phyloP scores from a whole-genome alignment of 75 land plant genomes.

The Pinus tabuliformis region DNA sequence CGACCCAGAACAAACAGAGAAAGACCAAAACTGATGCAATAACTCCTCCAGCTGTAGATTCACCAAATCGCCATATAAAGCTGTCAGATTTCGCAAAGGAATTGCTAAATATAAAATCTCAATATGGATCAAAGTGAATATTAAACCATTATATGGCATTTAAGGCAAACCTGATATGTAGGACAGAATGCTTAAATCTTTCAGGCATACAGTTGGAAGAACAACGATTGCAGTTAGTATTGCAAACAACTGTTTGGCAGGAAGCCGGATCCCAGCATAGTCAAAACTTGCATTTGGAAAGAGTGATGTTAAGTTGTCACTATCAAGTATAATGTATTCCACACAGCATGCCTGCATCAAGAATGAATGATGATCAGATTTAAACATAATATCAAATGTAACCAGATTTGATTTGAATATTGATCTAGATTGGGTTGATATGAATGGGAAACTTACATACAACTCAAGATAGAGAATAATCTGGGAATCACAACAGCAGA shows the following conservation, averaged over 20 bases:
- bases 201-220: slow-evolving; percentile 79
- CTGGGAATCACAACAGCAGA: slow-evolving; percentile 40
- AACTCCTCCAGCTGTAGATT: slow-evolving; percentile 77
- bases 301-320: slow-evolving; percentile 68
- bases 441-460: slow-evolving; percentile 63
- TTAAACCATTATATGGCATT: neutral
- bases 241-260: slow-evolving; percentile 49
- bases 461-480: slow-evolving; percentile 73
- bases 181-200: slow-evolving; percentile 62
- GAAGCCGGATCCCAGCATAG: slow-evolving; percentile 40
- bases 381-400: no score
- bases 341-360: slow-evolving; percentile 72
- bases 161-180: slow-evolving; percentile 62
- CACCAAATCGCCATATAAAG: neutral
- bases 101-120: neutral
- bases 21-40: slow-evolving; percentile 72
- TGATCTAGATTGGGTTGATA: neutral
- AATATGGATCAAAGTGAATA: neutral
- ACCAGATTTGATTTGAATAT: neutral
- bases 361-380: no score
- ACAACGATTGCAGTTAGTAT: slow-evolving; percentile 58
- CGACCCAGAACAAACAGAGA: slow-evolving; percentile 68
- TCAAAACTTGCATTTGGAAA: slow-evolving; percentile 68
- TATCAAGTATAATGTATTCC: slow-evolving; percentile 72
- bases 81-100: neutral